Percentiles rank a stretch among this genome's conserved stretches.
Evolutionary conservation across 2,329 filamentous ascomycete genomes (phyloP).

Genomic region (Hypoxylon sp.): DNA sequence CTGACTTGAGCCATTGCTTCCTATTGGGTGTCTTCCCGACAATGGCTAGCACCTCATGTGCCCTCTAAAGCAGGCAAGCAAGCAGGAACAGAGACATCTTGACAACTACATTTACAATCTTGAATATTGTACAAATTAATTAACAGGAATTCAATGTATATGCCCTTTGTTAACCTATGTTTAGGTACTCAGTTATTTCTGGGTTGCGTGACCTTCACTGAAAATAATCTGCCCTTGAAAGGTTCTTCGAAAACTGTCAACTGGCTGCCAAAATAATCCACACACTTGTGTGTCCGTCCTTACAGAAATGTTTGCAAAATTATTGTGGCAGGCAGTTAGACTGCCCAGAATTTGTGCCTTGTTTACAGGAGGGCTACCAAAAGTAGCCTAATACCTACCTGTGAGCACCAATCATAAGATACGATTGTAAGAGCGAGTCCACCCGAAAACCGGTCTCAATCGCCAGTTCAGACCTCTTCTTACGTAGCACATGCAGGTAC

Average conservation of each 20-base stretch:
- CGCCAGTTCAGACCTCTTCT: conserved; percentile 33
- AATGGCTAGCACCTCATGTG: not conserved
- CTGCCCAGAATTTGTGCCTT: conserved; percentile 14
- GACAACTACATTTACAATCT: not conserved
- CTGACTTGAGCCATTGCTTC: conserved; percentile 26
- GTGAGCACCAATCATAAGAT: conserved; percentile 5
- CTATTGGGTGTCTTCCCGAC: conserved; percentile 32
- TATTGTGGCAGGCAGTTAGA: too few relatives aligned
- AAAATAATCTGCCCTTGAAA: not conserved
- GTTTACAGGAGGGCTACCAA: conserved; percentile 10
- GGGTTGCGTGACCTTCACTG: not conserved
- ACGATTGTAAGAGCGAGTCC: conserved; percentile 25
- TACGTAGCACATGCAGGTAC: conserved; percentile 45
- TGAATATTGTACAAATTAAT: not conserved
- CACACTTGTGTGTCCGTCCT: too few relatives aligned
- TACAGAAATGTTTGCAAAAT: too few relatives aligned
- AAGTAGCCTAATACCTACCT: conserved; percentile 4
- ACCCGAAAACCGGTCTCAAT: conserved; percentile 12
- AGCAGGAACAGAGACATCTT: not conserved
- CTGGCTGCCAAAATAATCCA: too few relatives aligned
- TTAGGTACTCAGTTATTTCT: not conserved
- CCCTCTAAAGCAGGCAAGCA: not conserved
- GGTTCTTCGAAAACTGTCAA: conserved; percentile 6
- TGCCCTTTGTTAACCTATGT: not conserved
- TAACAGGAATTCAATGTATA: not conserved